Evolutionary conservation across 306 rosid genomes (phyloP).

Genomic region (Vigna mungo): DNA sequence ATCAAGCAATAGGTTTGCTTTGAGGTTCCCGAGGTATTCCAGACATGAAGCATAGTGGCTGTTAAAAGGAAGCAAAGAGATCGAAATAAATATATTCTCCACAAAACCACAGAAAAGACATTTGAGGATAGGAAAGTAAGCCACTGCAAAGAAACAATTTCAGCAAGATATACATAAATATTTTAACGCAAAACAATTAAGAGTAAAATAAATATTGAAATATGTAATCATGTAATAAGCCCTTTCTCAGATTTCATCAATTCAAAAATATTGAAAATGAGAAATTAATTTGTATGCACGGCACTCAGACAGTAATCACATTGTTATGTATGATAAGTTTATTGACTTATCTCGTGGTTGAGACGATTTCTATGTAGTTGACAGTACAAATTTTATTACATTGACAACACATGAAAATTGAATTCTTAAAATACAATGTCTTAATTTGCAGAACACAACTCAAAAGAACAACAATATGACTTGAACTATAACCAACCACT

Average conservation of each 20-base stretch:
- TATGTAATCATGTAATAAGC: not conserved
- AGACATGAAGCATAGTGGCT: conserved; percentile 98
- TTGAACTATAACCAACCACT: not conserved
- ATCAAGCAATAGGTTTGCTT: conserved; percentile 82
- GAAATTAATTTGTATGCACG: not conserved
- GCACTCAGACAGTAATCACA: not conserved
- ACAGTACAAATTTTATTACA: not conserved
- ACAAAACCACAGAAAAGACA: not conserved
- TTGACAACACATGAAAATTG: not conserved
- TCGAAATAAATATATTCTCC: not conserved
- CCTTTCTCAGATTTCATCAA: not conserved
- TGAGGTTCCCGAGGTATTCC: conserved; percentile 95
- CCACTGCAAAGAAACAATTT: not conserved
- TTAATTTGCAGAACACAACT: conserved; percentile 33
- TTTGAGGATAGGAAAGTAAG: not conserved
- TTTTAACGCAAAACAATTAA: not conserved
- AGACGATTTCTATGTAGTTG: not conserved
- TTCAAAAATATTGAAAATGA: not conserved
- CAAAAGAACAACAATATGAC: conserved; percentile 18
- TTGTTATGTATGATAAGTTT: not conserved
- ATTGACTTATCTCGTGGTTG: not conserved
- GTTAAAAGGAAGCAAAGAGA: conserved; percentile 47
- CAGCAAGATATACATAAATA: not conserved
- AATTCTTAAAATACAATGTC: conserved; percentile 15
- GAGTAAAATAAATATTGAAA: conserved; percentile 14